Percentiles rank a stretch among this genome's conserved stretches.
Conservation (phyloP, 2,329 filamentous ascomycete genomes). For the Paecilomyces dactylethromorphus region DNA sequence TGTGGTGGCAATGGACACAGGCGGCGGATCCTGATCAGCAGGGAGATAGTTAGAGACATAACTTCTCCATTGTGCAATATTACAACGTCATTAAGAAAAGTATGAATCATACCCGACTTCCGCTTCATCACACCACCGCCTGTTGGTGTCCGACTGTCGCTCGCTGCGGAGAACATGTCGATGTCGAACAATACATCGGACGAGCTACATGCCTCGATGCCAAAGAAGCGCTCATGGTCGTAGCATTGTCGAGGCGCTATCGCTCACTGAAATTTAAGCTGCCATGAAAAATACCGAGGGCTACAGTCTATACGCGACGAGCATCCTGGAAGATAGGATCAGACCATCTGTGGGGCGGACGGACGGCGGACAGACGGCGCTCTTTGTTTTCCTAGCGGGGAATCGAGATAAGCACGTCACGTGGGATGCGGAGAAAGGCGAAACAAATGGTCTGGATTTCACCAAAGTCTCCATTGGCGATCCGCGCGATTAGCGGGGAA, state of each 20-base stretch:
- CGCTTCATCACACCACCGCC: slow-evolving; percentile 32
- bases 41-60: not conserved
- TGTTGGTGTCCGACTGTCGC: slow-evolving; percentile 23
- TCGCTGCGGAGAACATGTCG: slow-evolving; percentile 31
- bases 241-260: not conserved
- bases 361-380: too few species aligned
- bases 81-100: not conserved
- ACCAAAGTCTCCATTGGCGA: not conserved
- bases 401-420: not conserved
- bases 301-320: not conserved
- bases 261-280: not conserved
- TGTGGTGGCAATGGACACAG: slow-evolving; percentile 44
- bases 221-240: not conserved
- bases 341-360: not conserved
- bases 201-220: not conserved
- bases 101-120: slow-evolving; percentile 26
- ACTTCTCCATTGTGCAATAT: not conserved
- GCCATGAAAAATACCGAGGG: not conserved
- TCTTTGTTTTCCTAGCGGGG: not conserved
- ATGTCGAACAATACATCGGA: slow-evolving; percentile 7
- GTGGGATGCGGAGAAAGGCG: not conserved
- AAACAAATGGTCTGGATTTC: not conserved
- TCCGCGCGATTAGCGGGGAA: not conserved
- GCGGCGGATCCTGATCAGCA: slow-evolving; percentile 21
- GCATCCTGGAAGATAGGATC: not conserved